Conservation (phyloP, 2,329 filamentous ascomycete genomes). For the Curvularia sp. region DNA sequence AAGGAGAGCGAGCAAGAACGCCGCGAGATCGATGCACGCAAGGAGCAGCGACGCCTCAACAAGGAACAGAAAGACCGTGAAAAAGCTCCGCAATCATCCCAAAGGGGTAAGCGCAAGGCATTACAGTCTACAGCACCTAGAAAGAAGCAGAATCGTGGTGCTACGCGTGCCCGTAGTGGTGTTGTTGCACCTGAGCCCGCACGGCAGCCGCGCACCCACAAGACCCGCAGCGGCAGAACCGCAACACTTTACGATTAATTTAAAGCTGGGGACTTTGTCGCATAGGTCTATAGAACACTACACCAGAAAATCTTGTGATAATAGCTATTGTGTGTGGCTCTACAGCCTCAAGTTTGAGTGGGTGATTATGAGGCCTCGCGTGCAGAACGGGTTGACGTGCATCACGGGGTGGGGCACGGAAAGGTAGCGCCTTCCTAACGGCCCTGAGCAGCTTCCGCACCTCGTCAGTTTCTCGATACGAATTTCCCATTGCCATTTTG, state of each 20-base stretch:
- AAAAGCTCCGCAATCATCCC: neutral
- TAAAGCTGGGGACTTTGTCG: neutral
- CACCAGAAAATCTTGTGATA: no score
- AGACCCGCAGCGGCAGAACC: neutral
- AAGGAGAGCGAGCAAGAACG: neutral
- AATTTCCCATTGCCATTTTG: no score
- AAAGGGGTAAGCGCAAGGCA: neutral
- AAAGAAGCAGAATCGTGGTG: slow-evolving; percentile 1
- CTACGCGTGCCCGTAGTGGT: neutral
- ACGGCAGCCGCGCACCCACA: neutral
- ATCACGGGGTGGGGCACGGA: no score
- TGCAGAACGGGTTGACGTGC: no score
- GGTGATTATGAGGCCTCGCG: no score
- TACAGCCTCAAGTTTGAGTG: no score
- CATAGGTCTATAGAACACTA: no score
- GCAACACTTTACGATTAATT: neutral
- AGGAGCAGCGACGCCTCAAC: neutral
- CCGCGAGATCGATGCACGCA: neutral
- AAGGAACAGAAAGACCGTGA: neutral
- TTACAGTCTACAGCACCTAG: neutral
- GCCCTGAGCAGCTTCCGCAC: no score
- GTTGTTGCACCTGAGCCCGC: neutral
- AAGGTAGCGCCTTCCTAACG: no score
- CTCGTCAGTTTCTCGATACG: no score
- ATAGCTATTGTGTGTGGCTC: no score